These are phyloP conservation scores for Kazachstania psychrophila DNA, from an alignment of 805 yeast genomes.

Conservation along the genomic window DNA sequence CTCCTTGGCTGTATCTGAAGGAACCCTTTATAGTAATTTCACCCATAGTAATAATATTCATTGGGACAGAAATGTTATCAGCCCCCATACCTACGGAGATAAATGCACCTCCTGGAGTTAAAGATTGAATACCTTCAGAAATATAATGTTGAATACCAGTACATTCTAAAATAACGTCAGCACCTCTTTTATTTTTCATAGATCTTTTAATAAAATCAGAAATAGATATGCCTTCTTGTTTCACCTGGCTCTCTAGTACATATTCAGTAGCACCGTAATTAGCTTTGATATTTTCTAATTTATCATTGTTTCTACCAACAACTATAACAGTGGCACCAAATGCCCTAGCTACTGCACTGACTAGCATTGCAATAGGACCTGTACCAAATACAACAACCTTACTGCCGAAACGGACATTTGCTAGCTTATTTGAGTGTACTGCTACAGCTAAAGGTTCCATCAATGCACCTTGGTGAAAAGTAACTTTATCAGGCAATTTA, in stretches of 20 bases:
- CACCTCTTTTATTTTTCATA: conserved; percentile 27
- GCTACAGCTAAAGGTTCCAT: conserved; percentile 84
- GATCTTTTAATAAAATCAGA: conserved; percentile 24
- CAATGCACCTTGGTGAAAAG: conserved; percentile 78
- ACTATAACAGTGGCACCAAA: conserved; percentile 69
- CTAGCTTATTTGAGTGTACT: conserved; percentile 68
- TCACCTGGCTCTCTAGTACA: conserved; percentile 35
- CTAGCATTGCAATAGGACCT: conserved; percentile 78
- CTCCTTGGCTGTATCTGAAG: conserved; percentile 73
- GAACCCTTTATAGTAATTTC: conserved; percentile 66
- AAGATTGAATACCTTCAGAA: conserved; percentile 51
- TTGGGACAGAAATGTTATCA: conserved; percentile 61
- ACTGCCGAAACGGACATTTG: conserved; percentile 54
- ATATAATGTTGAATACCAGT: conserved; percentile 78
- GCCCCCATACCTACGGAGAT: conserved; percentile 86
- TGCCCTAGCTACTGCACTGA: conserved; percentile 63
- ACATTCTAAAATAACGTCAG: conserved; percentile 69
- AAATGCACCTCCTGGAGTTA: conserved; percentile 59
- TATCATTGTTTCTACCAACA: conserved; percentile 60
- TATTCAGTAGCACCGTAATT: conserved; percentile 61
- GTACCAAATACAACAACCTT: conserved; percentile 73
- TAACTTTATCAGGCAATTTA: conserved; percentile 67
- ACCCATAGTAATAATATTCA: conserved; percentile 55
- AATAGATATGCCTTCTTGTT: conserved; percentile 26
- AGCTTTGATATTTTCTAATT: conserved; percentile 53